Percentiles rank a stretch among this genome's conserved stretches.
Conservation (phyloP, 305 asterid species). For the Fraxinus xanthoxyloides region DNA sequence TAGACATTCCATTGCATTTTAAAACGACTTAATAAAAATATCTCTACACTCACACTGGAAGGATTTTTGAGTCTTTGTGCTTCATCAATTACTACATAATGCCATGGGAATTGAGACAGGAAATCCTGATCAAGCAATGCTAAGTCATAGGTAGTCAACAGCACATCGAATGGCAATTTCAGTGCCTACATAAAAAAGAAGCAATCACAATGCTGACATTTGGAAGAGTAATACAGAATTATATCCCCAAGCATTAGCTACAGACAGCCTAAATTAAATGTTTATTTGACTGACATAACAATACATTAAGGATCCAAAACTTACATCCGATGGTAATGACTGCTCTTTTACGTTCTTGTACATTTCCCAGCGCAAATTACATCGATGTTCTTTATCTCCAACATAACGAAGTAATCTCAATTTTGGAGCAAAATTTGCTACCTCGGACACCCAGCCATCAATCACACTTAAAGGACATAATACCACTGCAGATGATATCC, state of each 20-base stretch:
- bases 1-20: not conserved
- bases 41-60: constrained; percentile 62
- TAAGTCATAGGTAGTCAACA: constrained; percentile 85
- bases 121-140: constrained; percentile 85
- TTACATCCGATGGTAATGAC: constrained; percentile 41
- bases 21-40: not conserved
- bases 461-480: constrained; percentile 91
- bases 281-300: not conserved
- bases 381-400: constrained; percentile 81
- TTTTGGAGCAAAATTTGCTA: constrained; percentile 68
- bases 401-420: constrained; percentile 69
- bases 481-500: constrained; percentile 63
- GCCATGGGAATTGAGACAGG: constrained; percentile 85
- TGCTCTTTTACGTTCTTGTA: constrained; percentile 44
- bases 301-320: constrained; percentile 14
- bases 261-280: not conserved
- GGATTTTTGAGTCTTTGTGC: constrained; percentile 94
- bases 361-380: constrained; percentile 59
- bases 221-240: not conserved
- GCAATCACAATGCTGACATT: constrained; percentile 5
- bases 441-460: constrained; percentile 86
- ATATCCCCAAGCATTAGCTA: constrained; percentile 13
- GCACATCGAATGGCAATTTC: constrained; percentile 71
- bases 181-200: constrained; percentile 47
- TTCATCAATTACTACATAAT: constrained; percentile 83